These are phyloP conservation scores for Dendrostoma leiphaemia DNA, from an alignment of 2,329 filamentous ascomycete genomes.

Conservation along the genomic window DNA sequence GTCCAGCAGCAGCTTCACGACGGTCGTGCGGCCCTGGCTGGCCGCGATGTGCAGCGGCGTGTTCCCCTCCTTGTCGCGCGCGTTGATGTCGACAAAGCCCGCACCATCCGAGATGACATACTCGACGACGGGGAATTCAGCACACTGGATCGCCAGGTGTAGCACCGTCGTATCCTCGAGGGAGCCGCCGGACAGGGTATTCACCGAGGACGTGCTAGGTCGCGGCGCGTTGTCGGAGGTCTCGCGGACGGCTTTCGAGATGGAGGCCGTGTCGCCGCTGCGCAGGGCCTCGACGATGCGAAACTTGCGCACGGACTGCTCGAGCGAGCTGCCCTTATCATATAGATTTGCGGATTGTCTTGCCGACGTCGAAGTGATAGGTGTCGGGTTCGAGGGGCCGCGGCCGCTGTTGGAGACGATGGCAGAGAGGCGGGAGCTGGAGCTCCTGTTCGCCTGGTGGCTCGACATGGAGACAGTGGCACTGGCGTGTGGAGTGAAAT, in stretches of 20 bases:
- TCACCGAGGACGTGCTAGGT: slow-evolving; percentile 56
- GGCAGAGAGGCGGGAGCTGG: slow-evolving; percentile 47
- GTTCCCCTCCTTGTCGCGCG: slow-evolving; percentile 89
- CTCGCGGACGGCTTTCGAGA: slow-evolving; percentile 80
- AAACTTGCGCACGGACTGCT: slow-evolving; percentile 93
- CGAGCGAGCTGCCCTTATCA: slow-evolving; percentile 61
- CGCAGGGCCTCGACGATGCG: slow-evolving; percentile 89
- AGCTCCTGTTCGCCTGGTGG: slow-evolving; percentile 37
- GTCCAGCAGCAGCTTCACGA: slow-evolving; percentile 82
- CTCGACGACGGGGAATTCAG: slow-evolving; percentile 87
- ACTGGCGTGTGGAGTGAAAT: slow-evolving; percentile 30
- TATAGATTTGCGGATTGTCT: slow-evolving; percentile 29
- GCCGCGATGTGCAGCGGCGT: slow-evolving; percentile 89
- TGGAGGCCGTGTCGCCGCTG: slow-evolving; percentile 85
- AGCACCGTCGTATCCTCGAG: slow-evolving; percentile 86
- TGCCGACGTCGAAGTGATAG: slow-evolving; percentile 27
- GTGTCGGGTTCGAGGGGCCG: slow-evolving; percentile 34
- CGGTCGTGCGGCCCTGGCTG: slow-evolving; percentile 71
- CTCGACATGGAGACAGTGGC: slow-evolving; percentile 35
- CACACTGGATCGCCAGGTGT: slow-evolving; percentile 93
- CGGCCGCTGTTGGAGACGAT: slow-evolving; percentile 40
- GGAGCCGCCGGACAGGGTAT: slow-evolving; percentile 38
- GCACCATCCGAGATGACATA: slow-evolving; percentile 81
- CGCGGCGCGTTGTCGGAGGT: slow-evolving; percentile 51
- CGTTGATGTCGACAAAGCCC: slow-evolving; percentile 75